Evolutionary conservation across 257 asterid species (phyloP).

Genomic region (Oldenlandia corymbosa): DNA sequence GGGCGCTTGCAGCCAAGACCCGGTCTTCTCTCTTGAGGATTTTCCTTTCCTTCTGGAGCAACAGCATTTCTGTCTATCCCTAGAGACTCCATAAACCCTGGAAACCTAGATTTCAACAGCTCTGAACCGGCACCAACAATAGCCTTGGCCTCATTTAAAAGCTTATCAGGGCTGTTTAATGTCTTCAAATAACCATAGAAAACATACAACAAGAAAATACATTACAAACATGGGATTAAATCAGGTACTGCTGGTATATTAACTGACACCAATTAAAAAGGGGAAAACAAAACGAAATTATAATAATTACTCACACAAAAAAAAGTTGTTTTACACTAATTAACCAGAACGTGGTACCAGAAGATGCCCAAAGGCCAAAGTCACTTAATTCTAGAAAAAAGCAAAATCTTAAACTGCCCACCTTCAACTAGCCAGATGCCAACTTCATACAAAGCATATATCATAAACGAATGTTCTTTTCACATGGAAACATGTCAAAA

Average conservation of each 20-base stretch:
- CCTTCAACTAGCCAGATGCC: too few species aligned
- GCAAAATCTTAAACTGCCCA: too few species aligned
- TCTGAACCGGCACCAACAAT: constrained; percentile 59
- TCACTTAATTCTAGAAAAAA: neutral
- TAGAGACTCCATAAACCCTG: constrained; percentile 27
- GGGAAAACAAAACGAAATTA: neutral
- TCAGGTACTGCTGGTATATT: neutral
- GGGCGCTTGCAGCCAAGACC: constrained; percentile 64
- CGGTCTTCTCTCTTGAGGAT: constrained; percentile 62
- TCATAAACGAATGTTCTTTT: neutral
- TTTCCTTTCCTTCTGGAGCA: constrained; percentile 43
- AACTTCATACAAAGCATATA: too few species aligned
- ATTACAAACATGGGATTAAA: neutral
- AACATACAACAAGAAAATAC: neutral
- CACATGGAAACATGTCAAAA: constrained; percentile 1
- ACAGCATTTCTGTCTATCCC: constrained; percentile 27
- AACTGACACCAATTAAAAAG: neutral
- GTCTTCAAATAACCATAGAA: constrained; percentile 20
- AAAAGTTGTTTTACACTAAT: too few species aligned
- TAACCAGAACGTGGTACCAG: too few species aligned
- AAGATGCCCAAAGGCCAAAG: neutral
- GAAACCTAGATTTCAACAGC: constrained; percentile 35
- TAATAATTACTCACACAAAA: neutral
- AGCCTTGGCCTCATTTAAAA: constrained; percentile 60
- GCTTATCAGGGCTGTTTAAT: constrained; percentile 50